Percentiles rank a stretch among this genome's conserved stretches.
These are phyloP conservation scores for Fulvia fulva DNA, from an alignment of 2,329 filamentous ascomycete species.

Conservation along the genomic window DNA sequence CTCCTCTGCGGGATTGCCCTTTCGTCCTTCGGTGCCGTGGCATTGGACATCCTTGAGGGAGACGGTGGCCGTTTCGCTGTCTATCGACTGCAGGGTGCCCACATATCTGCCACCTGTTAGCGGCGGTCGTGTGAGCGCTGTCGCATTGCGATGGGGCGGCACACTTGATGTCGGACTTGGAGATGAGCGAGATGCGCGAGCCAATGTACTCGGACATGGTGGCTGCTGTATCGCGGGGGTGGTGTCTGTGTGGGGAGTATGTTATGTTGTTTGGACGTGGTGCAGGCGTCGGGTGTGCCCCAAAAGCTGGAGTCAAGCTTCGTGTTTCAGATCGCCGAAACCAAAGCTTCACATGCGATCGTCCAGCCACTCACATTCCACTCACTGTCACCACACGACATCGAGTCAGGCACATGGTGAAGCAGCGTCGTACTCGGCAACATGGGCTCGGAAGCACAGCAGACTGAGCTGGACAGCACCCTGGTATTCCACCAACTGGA, in stretches of 20 bases:
- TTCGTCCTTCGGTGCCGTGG: constrained; percentile 88
- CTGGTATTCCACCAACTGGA: constrained; percentile 58
- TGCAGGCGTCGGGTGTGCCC: neutral
- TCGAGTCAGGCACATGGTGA: neutral
- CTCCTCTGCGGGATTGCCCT: constrained; percentile 72
- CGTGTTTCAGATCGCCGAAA: neutral
- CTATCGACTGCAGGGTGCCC: constrained; percentile 94
- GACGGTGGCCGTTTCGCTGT: constrained; percentile 93
- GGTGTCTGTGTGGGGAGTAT: constrained; percentile 4
- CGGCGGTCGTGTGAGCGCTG: neutral
- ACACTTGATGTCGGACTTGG: constrained; percentile 94
- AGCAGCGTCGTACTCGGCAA: neutral
- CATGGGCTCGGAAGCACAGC: constrained; percentile 21
- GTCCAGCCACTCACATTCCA: neutral
- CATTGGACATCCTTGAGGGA: constrained; percentile 95
- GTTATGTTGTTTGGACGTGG: constrained; percentile 5
- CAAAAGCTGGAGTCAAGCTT: neutral
- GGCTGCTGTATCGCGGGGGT: constrained; percentile 5
- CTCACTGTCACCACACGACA: neutral
- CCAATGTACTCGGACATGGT: constrained; percentile 62
- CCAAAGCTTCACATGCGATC: neutral
- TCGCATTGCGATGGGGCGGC: constrained; percentile 5
- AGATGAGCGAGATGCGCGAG: constrained; percentile 93
- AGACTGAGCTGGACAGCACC: constrained; percentile 18
- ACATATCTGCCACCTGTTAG: constrained; percentile 65